phyloP scores from a whole-genome alignment of 495 filamentous ascomycete species.

The Opeltia flavorubescens region DNA sequence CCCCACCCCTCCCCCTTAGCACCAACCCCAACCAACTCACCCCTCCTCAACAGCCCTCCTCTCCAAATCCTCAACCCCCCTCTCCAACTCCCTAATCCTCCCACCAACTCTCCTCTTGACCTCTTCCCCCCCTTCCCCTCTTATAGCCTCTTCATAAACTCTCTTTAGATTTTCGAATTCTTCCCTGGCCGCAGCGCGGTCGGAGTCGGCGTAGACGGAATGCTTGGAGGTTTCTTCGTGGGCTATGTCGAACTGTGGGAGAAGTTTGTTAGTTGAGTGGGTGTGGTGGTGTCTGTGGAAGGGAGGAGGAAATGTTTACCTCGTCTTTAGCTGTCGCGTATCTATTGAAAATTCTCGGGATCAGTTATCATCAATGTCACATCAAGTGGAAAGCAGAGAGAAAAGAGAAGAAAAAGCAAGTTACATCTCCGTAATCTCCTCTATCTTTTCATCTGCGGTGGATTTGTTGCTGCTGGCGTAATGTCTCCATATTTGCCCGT shows the following conservation, averaged over 20 bases:
- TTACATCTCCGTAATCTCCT: conserved; percentile 30
- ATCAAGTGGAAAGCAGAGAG: background rate
- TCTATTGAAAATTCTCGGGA: conserved; percentile 1
- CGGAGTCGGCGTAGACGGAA: conserved; percentile 37
- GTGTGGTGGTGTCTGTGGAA: background rate
- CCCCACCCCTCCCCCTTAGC: background rate
- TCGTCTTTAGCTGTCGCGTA: conserved; percentile 37
- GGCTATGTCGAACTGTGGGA: conserved; percentile 36
- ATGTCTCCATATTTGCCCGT: too few relatives aligned
- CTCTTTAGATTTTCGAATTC: conserved; percentile 34
- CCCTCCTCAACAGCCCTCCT: conserved; percentile 26
- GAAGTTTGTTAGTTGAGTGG: background rate
- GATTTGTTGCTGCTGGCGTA: too few relatives aligned
- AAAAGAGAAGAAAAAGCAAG: background rate
- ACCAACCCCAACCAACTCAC: background rate
- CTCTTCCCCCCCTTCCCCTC: conserved; percentile 29
- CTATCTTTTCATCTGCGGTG: conserved; percentile 26
- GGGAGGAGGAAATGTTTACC: background rate
- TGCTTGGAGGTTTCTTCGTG: conserved; percentile 40
- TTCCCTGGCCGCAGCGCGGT: conserved; percentile 36
- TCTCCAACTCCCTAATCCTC: conserved; percentile 39
- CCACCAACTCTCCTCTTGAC: conserved; percentile 34
- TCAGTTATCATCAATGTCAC: background rate
- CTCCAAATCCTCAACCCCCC: conserved; percentile 34
- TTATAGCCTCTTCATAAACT: conserved; percentile 28